Base-by-base conservation (phyloP, 2,329 filamentous ascomycete species). In the Penicillium sp. region DNA sequence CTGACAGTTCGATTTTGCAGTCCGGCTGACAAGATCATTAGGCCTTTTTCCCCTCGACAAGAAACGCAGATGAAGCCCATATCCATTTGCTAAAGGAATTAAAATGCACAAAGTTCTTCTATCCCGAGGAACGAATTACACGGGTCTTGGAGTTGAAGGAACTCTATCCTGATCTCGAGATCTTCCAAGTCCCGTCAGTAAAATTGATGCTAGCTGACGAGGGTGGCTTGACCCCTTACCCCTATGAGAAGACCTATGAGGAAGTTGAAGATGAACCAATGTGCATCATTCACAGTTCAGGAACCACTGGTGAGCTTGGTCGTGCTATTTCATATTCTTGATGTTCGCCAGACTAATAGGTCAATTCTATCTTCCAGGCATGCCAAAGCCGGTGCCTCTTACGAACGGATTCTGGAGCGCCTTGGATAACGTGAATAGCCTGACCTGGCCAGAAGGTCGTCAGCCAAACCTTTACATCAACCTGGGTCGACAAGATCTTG, bases 91-190 rank as follows among this genome's bases (percentile, higher is more conserved):
- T 67, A 16, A 60, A 61, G 19, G 47, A 14, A 7, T 63, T 57
- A 5, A 37, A 55, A 4, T 63, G 63, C 26, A 57, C 49, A 7
- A 66, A 65, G 39, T 62, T 67, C 50, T 73, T 61, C 53, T 75
- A 21, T 60, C 71, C 31, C 60, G 68, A 48, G 68, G 70, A 45
- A 56, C 63, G 44, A 48, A 55, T 9, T 54, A 56, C 13, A 50
- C 69, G 53, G 61, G 62, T 53, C 10, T 87, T 80, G 85, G 64
- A 65, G 31, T 54, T 68, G 5, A 53, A 68, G 9, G 47, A 27
- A 4, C 43, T 62, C 11, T 39, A 49, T 13, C 45, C 60, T 2
- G 31, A 21, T 22, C 52, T 65, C 19, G 27, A 54, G 9, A 55
- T 56, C 2, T 65, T 59, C 21, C 37, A 54, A 16, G 7, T 61